Percentiles rank a stretch among this genome's conserved stretches.
Evolutionary conservation across 768 basidiomycete genomes (phyloP).

Genomic region (Suillus tomentosus): DNA sequence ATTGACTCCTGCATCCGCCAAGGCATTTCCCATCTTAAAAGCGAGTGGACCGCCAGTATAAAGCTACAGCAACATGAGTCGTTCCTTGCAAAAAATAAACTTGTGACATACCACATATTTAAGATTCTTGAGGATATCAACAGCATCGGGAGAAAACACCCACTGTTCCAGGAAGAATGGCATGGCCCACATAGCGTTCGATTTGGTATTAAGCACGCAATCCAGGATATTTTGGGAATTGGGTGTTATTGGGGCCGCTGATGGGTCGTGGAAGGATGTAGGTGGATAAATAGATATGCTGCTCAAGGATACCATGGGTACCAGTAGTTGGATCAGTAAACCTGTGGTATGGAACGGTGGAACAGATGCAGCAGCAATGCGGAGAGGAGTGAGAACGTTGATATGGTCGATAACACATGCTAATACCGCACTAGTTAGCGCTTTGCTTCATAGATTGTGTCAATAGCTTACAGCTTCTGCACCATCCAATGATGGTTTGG

Average conservation of each 20-base stretch:
- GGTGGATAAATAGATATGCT: conserved; percentile 31
- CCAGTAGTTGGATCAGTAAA: conserved; percentile 17
- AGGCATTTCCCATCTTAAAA: conserved; percentile 34
- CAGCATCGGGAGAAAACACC: conserved; percentile 25
- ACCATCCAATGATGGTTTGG: conserved; percentile 36
- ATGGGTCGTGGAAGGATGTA: conserved; percentile 20
- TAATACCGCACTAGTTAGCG: neutral
- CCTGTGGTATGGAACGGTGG: conserved; percentile 32
- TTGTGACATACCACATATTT: conserved; percentile 27
- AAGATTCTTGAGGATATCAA: conserved; percentile 28
- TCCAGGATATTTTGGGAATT: conserved; percentile 43
- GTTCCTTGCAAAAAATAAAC: no score
- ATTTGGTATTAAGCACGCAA: conserved; percentile 30
- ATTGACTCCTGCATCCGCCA: conserved; percentile 35
- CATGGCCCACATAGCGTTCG: conserved; percentile 35
- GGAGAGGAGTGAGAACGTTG: conserved; percentile 18
- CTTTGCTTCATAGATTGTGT: neutral
- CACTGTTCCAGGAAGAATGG: conserved; percentile 43
- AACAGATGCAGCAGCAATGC: conserved; percentile 25
- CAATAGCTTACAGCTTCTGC: conserved; percentile 34
- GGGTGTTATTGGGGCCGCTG: conserved; percentile 36
- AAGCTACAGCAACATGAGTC: conserved; percentile 23
- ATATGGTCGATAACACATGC: conserved; percentile 10
- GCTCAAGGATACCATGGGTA: conserved; percentile 21
- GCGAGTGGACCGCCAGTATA: conserved; percentile 43